Conservation (phyloP, 2,329 filamentous ascomycete species). For the Cyanodermella asteris region DNA sequence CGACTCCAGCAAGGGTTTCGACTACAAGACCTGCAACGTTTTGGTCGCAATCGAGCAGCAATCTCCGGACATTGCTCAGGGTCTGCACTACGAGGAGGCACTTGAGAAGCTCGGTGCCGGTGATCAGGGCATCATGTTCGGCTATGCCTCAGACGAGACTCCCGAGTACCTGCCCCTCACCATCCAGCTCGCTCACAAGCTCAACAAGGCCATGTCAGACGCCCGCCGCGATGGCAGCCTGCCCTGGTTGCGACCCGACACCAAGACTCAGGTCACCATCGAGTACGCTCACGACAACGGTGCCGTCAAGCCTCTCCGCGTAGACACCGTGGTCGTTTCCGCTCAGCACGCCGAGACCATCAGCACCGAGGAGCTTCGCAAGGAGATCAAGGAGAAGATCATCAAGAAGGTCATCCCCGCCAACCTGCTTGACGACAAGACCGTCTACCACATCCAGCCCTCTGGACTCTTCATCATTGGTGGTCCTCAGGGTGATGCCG, state of each 20-base stretch:
- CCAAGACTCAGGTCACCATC: conserved; percentile 98
- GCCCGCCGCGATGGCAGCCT: conserved; percentile 72
- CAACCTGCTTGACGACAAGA: conserved; percentile 79
- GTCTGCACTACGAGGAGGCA: conserved; percentile 93
- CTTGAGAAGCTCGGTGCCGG: conserved; percentile 95
- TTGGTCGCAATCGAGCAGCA: conserved; percentile 98
- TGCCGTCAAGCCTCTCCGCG: conserved; percentile 74
- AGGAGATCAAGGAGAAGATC: conserved; percentile 94
- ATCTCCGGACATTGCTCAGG: conserved; percentile 95
- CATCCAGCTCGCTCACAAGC: conserved; percentile 82
- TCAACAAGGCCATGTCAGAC: conserved; percentile 83
- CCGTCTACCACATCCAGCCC: conserved; percentile 95
- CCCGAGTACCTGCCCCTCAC: conserved; percentile 92
- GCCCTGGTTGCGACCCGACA: conserved; percentile 91
- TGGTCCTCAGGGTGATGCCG: conserved; percentile 95
- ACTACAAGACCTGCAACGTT: conserved; percentile 99
- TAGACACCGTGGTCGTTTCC: conserved; percentile 91
- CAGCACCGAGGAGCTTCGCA: conserved; percentile 74
- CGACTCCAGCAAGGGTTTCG: conserved; percentile 89
- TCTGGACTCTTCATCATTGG: conserved; percentile 98
- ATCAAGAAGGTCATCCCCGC: conserved; percentile 84
- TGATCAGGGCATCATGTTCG: conserved; percentile 99
- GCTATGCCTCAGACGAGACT: conserved; percentile 98
- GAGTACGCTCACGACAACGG: conserved; percentile 96
- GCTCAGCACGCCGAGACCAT: conserved; percentile 83